phyloP scores from a whole-genome alignment of 2,329 filamentous ascomycete genomes.

The Neospermospora avenae region DNA sequence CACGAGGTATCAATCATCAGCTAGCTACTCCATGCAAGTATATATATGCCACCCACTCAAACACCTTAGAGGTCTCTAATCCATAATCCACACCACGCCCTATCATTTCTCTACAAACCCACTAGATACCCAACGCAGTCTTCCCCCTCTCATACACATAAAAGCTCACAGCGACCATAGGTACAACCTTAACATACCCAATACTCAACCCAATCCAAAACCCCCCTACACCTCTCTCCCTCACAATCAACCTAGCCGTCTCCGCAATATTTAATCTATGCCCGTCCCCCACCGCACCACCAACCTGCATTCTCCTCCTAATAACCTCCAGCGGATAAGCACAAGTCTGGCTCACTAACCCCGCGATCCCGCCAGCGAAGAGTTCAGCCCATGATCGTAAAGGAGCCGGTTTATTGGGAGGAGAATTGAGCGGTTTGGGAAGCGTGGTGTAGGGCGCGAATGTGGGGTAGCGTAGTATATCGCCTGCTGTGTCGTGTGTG shows the following conservation, averaged over 20 bases:
- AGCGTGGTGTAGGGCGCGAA: conserved; percentile 74
- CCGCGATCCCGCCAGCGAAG: conserved; percentile 77
- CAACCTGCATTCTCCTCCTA: conserved; percentile 90
- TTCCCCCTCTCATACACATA: conserved; percentile 65
- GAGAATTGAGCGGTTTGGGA: conserved; percentile 53
- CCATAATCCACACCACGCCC: not conserved
- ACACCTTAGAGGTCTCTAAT: not conserved
- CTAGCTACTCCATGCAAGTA: not conserved
- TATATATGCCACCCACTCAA: not conserved
- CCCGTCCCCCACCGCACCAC: conserved; percentile 89
- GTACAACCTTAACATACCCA: conserved; percentile 91
- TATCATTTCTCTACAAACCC: conserved; percentile 20
- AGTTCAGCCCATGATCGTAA: conserved; percentile 86
- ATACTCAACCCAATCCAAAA: conserved; percentile 94
- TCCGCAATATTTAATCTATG: conserved; percentile 74
- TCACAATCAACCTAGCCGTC: conserved; percentile 70
- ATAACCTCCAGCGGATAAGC: conserved; percentile 96
- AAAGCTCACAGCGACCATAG: conserved; percentile 73
- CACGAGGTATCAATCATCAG: not conserved
- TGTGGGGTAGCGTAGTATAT: conserved; percentile 68
- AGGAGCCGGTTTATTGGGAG: conserved; percentile 62
- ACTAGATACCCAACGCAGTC: conserved; percentile 64
- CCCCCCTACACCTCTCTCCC: conserved; percentile 72
- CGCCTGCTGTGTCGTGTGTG: conserved; percentile 86
- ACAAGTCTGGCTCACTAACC: conserved; percentile 83